Evolutionary conservation across 768 basidiomycete genomes (phyloP).

Genomic region (Boletus sp.): DNA sequence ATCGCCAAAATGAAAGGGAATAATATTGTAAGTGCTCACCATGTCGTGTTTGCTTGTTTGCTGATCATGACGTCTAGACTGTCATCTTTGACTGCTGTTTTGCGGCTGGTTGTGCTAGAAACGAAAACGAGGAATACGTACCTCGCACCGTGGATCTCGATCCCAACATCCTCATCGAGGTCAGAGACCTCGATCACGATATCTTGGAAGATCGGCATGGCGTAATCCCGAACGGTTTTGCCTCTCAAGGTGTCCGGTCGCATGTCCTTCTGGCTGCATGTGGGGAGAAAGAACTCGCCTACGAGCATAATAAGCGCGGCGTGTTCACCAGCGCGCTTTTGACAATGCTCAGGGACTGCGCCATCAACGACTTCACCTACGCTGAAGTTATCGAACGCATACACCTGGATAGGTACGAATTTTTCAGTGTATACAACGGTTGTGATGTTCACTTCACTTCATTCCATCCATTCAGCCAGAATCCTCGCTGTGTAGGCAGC

Average conservation of each 20-base stretch:
- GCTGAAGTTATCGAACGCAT: constrained; percentile 18
- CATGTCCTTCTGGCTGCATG: constrained; percentile 47
- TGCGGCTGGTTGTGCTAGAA: constrained; percentile 38
- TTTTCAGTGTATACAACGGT: too few relatives aligned
- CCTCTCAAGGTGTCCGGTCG: constrained; percentile 30
- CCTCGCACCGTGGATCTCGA: constrained; percentile 8
- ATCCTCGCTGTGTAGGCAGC: constrained; percentile 30
- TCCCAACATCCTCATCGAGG: not conserved
- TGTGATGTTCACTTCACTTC: not conserved
- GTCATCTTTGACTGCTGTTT: constrained; percentile 48
- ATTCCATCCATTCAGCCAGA: constrained; percentile 17
- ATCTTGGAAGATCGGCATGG: constrained; percentile 22
- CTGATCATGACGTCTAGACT: constrained; percentile 29
- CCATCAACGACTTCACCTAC: constrained; percentile 23
- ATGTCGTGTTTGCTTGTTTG: not conserved
- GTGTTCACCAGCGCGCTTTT: constrained; percentile 29
- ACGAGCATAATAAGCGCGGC: constrained; percentile 20
- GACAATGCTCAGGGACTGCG: not conserved
- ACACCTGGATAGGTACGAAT: constrained; percentile 5
- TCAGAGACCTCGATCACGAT: constrained; percentile 23
- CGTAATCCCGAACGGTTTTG: constrained; percentile 18
- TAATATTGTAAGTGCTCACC: constrained; percentile 39
- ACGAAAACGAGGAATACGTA: not conserved
- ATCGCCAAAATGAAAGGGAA: constrained; percentile 40
- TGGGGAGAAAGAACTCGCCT: constrained; percentile 34